Evolutionary conservation across 331 rosid genomes (phyloP), one percentile per base, ranked within the genome.

Genomic region (Acacia pycnantha): DNA sequence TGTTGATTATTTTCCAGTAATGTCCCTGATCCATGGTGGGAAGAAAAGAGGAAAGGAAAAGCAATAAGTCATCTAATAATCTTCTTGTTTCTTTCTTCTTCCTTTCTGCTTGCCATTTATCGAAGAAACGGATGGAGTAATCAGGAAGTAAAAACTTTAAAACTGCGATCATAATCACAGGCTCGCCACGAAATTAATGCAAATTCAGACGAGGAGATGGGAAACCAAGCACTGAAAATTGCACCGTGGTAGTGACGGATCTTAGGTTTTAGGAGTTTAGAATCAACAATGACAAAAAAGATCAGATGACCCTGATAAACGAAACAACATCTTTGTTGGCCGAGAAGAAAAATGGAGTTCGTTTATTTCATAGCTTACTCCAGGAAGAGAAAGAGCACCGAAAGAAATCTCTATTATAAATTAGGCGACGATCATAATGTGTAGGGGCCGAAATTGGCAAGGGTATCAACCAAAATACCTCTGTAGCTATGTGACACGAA

Each of bases 31-130:
- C n/a, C n/a, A n/a, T n/a, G n/a, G n/a, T n/a, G n/a, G n/a, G n/a
- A n/a, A n/a, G n/a, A n/a, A n/a, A n/a, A n/a, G n/a, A n/a, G n/a
- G n/a, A n/a, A n/a, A n/a, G n/a, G n/a, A n/a, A n/a, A n/a, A n/a
- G n/a, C n/a, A 29, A 93, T 87, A 21, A 93, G 93, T 21, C 96
- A 96, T 46, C 96, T 85, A 6, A 93, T 93, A 66, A 93, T 91
- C 89, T 86, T 93, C 93, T 93, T 94, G 73, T 91, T 93, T 76
- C 93, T 89, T 84, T 91, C 96, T 72, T 91, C 96, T 84, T 90
- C 90, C 77, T 90, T 93, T 80, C 90, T 90, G 84, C 90, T 93
- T 67, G 84, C 93, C 96, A 91, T 91, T 87, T 22, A 44, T 76
- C 16, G 9, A 41, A 43, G 79, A 78, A 58, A 67, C 75, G 15